These are phyloP conservation scores for Epicoccum sorghinum DNA, from an alignment of 2,329 filamentous ascomycete genomes.

Conservation along the genomic window DNA sequence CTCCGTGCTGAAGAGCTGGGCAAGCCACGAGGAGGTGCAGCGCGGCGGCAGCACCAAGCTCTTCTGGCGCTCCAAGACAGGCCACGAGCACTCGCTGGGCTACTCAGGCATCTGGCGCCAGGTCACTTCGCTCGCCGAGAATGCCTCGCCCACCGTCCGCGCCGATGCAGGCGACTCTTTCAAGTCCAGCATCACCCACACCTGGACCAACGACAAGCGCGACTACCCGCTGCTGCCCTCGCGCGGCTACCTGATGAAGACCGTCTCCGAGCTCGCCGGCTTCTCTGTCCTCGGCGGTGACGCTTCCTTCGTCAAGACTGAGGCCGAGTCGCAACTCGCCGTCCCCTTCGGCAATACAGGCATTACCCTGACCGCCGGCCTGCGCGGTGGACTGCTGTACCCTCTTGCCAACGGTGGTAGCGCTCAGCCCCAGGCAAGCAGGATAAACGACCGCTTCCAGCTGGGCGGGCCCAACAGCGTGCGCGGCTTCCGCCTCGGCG, in stretches of 20 bases:
- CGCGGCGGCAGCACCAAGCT: slow-evolving; percentile 79
- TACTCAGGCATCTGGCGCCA: slow-evolving; percentile 89
- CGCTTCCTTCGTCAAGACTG: slow-evolving; percentile 92
- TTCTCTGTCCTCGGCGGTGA: slow-evolving; percentile 84
- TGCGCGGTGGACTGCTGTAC: slow-evolving; percentile 82
- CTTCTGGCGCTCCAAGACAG: slow-evolving; percentile 70
- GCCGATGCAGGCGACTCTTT: slow-evolving; percentile 87
- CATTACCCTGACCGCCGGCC: slow-evolving; percentile 79
- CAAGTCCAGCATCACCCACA: slow-evolving; percentile 85
- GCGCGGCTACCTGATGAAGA: slow-evolving; percentile 79
- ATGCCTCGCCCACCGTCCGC: slow-evolving; percentile 81
- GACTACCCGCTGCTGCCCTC: slow-evolving; percentile 86
- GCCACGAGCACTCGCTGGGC: slow-evolving; percentile 76
- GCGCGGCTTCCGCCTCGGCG: slow-evolving; percentile 87
- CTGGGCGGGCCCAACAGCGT: slow-evolving; percentile 95
- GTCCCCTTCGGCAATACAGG: slow-evolving; percentile 77
- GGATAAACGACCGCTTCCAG: slow-evolving; percentile 92
- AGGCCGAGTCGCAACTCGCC: slow-evolving; percentile 80
- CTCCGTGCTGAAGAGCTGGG: slow-evolving; percentile 87
- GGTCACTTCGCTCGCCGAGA: slow-evolving; percentile 75
- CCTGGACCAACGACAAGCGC: slow-evolving; percentile 78
- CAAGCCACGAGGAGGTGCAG: slow-evolving; percentile 88
- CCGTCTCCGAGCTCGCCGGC: slow-evolving; percentile 83
- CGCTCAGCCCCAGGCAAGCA: slow-evolving; percentile 67
- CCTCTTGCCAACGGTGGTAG: slow-evolving; percentile 71